These are phyloP conservation scores for Blastobotrys peoriensis DNA, from an alignment of 805 yeast genomes.

Conservation along the genomic window DNA sequence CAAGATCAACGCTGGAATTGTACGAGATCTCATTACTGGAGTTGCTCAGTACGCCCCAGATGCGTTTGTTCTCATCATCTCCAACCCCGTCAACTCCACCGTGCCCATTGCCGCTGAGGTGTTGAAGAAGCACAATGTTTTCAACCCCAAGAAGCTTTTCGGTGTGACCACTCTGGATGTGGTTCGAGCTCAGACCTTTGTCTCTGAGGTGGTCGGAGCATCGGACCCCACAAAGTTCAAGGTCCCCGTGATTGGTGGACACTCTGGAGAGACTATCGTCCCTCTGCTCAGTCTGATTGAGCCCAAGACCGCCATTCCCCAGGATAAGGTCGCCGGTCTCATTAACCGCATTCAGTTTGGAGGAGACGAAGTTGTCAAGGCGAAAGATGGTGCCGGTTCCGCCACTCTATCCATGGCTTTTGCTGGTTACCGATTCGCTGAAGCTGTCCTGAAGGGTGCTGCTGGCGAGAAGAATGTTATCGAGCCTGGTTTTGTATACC, in stretches of 20 bases:
- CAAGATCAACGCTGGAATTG: slow-evolving; percentile 77
- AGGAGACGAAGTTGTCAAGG: slow-evolving; percentile 95
- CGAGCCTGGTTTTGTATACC: slow-evolving; percentile 42
- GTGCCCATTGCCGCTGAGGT: slow-evolving; percentile 85
- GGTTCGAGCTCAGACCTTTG: slow-evolving; percentile 79
- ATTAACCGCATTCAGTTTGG: slow-evolving; percentile 90
- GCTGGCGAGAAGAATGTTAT: slow-evolving; percentile 38
- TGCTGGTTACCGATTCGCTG: slow-evolving; percentile 81
- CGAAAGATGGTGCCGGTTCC: slow-evolving; percentile 90
- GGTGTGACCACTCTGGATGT: slow-evolving; percentile 89
- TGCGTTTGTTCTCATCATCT: slow-evolving; percentile 74
- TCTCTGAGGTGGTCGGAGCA: slow-evolving; percentile 47
- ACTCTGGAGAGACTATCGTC: slow-evolving; percentile 90
- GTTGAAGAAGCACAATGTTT: slow-evolving; percentile 59
- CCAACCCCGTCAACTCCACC: slow-evolving; percentile 91
- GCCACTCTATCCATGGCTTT: slow-evolving; percentile 96
- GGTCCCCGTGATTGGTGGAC: slow-evolving; percentile 86
- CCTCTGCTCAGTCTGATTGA: slow-evolving; percentile 57
- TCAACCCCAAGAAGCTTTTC: slow-evolving; percentile 65
- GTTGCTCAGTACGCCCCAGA: slow-evolving; percentile 66
- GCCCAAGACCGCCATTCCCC: slow-evolving; percentile 33
- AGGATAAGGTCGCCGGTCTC: slow-evolving; percentile 44
- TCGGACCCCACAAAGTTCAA: slow-evolving; percentile 41
- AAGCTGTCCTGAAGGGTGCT: slow-evolving; percentile 41
- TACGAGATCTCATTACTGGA: slow-evolving; percentile 65